These are phyloP conservation scores for Nicotiana attenuata DNA, from an alignment of 257 asterid genomes.

Conservation along the genomic window DNA sequence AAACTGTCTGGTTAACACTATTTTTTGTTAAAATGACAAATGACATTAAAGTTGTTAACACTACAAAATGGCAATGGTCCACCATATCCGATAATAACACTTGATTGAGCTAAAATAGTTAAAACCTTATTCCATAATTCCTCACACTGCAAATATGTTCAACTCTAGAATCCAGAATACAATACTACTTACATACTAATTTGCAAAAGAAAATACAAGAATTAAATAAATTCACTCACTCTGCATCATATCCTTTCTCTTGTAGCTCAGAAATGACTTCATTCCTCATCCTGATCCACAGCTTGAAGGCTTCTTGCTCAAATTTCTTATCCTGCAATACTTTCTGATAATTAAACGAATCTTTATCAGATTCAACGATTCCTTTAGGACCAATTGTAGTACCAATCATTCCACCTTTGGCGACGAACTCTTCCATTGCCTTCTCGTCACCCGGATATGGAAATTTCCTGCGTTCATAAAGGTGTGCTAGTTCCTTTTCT, in stretches of 20 bases:
- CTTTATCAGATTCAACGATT: constrained; percentile 53
- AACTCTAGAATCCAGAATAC: neutral
- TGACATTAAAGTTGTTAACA: no score
- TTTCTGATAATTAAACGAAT: constrained; percentile 56
- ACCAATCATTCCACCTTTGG: constrained; percentile 96
- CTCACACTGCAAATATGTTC: neutral
- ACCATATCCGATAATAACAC: neutral
- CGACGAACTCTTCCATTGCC: constrained; percentile 85
- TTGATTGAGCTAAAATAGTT: constrained; percentile 1
- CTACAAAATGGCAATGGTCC: neutral
- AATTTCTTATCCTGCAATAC: constrained; percentile 83
- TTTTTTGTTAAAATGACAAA: no score
- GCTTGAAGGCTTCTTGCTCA: constrained; percentile 80
- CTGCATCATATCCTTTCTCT: constrained; percentile 60
- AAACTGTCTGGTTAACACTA: no score
- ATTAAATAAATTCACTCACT: neutral
- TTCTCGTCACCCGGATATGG: constrained; percentile 89
- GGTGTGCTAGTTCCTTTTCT: constrained; percentile 76
- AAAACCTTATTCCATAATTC: neutral
- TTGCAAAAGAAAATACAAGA: neutral
- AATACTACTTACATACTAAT: neutral
- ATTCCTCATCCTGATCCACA: constrained; percentile 86
- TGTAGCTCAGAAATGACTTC: constrained; percentile 72
- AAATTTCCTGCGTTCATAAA: constrained; percentile 67
- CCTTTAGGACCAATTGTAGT: constrained; percentile 94